phyloP scores from a whole-genome alignment of 192 early-diverging fungal genomes.

The Gaertneriomyces sp. region DNA sequence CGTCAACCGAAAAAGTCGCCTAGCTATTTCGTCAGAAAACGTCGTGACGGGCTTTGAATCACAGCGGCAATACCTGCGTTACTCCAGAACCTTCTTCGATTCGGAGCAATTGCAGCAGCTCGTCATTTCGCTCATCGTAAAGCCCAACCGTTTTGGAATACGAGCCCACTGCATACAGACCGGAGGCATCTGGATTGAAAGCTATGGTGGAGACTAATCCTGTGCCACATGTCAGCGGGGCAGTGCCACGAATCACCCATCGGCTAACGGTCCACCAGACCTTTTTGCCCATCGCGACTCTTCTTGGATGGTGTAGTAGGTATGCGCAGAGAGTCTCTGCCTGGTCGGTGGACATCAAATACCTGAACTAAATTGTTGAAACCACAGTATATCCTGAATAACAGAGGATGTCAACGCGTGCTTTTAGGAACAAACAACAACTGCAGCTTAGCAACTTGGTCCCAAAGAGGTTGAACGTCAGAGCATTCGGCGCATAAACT shows the following conservation, averaged over 20 bases:
- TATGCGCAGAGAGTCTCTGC: conserved; percentile 43
- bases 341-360: conserved; percentile 68
- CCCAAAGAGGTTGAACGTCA: conserved; percentile 67
- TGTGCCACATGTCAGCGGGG: conserved; percentile 5
- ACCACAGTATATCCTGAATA: conserved; percentile 62
- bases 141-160: conserved; percentile 67
- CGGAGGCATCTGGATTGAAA: conserved; percentile 62
- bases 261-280: conserved; percentile 16
- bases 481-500: conserved; percentile 61
- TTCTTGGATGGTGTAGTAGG: conserved; percentile 59
- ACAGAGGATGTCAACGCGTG: background rate
- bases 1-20: conserved; percentile 66
- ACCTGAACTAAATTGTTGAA: conserved; percentile 63
- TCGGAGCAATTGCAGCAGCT: conserved; percentile 48
- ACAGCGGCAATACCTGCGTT: conserved; percentile 29
- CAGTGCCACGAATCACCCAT: background rate
- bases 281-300: conserved; percentile 71
- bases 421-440: no score
- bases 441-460: conserved; percentile 33
- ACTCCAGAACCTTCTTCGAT: conserved; percentile 47
- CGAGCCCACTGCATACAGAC: conserved; percentile 71
- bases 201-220: conserved; percentile 69
- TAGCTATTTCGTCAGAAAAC: conserved; percentile 22
- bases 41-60: background rate
- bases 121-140: conserved; percentile 53